These are phyloP conservation scores for Colletotrichum sublineola DNA, from an alignment of 2,329 filamentous ascomycete species.

Conservation along the genomic window DNA sequence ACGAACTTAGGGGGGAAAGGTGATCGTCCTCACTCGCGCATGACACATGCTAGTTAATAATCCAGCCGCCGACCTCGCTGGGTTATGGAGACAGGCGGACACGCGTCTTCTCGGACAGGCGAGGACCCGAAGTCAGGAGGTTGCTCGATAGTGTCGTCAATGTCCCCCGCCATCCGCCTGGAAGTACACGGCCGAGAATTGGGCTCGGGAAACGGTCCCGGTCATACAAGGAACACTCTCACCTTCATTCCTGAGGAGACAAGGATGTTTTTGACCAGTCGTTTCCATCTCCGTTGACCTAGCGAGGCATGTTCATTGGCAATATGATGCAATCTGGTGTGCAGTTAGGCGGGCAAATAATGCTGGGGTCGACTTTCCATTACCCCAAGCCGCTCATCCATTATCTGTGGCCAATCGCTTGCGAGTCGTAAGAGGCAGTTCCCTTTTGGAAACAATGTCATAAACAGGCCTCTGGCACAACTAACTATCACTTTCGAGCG, in stretches of 20 bases:
- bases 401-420: neutral
- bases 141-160: neutral
- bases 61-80: neutral
- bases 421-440: neutral
- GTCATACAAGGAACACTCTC: neutral
- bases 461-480: neutral
- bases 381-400: neutral
- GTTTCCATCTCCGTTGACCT: neutral
- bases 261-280: too few species aligned
- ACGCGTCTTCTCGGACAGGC: neutral
- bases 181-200: too few species aligned
- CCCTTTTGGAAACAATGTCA: neutral
- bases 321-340: neutral
- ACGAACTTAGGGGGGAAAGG: neutral
- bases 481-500: conserved; percentile 1
- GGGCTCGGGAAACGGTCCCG: neutral
- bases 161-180: neutral
- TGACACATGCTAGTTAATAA: neutral
- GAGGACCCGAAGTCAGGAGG: neutral
- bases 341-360: neutral
- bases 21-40: neutral
- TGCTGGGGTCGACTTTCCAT: neutral
- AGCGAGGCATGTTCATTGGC: neutral
- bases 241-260: neutral
- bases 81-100: neutral